A percentile compares a stretch with the other conserved stretches of the same genome.
phyloP scores from a whole-genome alignment of 2,329 filamentous ascomycete species.

The Colletotrichum eremochloae region DNA sequence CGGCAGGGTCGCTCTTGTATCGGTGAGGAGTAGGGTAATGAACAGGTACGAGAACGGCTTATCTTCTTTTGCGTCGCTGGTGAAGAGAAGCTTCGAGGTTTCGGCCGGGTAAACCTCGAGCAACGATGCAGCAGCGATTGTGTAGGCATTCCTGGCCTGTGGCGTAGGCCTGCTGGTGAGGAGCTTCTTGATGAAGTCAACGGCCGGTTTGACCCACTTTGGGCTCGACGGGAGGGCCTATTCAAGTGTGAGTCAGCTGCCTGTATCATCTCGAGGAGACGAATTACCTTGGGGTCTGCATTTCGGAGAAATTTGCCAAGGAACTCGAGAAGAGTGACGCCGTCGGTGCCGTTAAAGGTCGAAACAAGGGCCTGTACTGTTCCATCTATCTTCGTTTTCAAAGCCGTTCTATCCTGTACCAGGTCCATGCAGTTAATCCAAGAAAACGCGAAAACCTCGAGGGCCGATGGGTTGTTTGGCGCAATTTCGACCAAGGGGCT shows the following conservation, averaged over 20 bases:
- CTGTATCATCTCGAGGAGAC: slow-evolving; percentile 13
- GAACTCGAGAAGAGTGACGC: slow-evolving; percentile 70
- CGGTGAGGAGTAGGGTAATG: slow-evolving; percentile 74
- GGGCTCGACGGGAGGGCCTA: slow-evolving; percentile 65
- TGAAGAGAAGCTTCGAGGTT: slow-evolving; percentile 66
- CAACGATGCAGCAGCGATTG: slow-evolving; percentile 68
- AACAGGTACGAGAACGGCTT: slow-evolving; percentile 74
- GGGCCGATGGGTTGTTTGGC: slow-evolving; percentile 63
- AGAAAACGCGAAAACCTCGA: slow-evolving; percentile 68
- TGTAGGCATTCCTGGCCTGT: slow-evolving; percentile 70
- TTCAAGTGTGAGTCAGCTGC: slow-evolving; percentile 37
- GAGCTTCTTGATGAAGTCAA: slow-evolving; percentile 64
- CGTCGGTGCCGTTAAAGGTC: slow-evolving; percentile 71
- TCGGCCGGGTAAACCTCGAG: slow-evolving; percentile 66
- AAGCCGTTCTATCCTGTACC: slow-evolving; percentile 47
- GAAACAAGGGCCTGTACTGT: slow-evolving; percentile 63
- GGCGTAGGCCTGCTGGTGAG: slow-evolving; percentile 68
- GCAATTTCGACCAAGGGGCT: slow-evolving; percentile 70
- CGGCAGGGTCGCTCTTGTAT: slow-evolving; percentile 74
- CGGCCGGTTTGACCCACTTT: slow-evolving; percentile 65
- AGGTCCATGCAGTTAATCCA: slow-evolving; percentile 65
- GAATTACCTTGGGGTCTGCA: slow-evolving; percentile 62
- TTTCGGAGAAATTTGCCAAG: slow-evolving; percentile 66
- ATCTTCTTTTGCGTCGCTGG: slow-evolving; percentile 55
- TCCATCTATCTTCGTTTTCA: slow-evolving; percentile 59